These are phyloP conservation scores for Haplosporangium sp. DNA, from an alignment of 371 early-diverging fungal species.

Conservation along the genomic window DNA sequence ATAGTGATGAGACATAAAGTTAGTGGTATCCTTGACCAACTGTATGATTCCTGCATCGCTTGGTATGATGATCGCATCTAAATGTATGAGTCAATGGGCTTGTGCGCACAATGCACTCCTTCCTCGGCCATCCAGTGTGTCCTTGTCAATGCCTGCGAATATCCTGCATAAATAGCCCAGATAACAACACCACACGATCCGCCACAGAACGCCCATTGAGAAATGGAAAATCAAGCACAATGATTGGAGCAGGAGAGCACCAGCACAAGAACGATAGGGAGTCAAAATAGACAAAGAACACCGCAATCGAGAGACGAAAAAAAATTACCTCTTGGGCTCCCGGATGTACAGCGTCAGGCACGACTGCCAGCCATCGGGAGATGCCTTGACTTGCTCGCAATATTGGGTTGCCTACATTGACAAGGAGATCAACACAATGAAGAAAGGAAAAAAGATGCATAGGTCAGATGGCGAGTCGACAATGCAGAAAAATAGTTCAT, in stretches of 20 bases:
- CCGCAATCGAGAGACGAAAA: not conserved
- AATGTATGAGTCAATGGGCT: not conserved
- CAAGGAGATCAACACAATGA: not conserved
- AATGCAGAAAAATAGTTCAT: too few relatives aligned
- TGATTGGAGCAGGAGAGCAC: slow-evolving; percentile 32
- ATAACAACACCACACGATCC: slow-evolving; percentile 19
- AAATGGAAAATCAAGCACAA: slow-evolving; percentile 10
- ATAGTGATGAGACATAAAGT: not conserved
- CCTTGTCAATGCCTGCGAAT: too few relatives aligned
- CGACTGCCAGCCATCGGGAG: slow-evolving; percentile 88
- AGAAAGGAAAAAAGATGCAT: not conserved
- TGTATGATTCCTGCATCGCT: too few relatives aligned
- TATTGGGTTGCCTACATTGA: slow-evolving; percentile 83
- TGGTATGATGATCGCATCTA: not conserved
- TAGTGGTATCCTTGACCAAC: too few relatives aligned
- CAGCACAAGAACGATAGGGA: slow-evolving; percentile 13
- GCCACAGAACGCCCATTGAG: not conserved
- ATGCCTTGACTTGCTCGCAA: slow-evolving; percentile 83
- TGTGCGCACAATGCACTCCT: too few relatives aligned
- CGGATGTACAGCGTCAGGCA: slow-evolving; percentile 84
- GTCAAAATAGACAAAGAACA: not conserved
- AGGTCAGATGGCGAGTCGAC: not conserved
- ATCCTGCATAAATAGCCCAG: not conserved
- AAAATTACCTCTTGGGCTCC: slow-evolving; percentile 76
- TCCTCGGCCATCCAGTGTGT: too few relatives aligned